These are phyloP conservation scores for Candolleomyces aberdarensis DNA, from an alignment of 768 basidiomycete species.

Conservation along the genomic window DNA sequence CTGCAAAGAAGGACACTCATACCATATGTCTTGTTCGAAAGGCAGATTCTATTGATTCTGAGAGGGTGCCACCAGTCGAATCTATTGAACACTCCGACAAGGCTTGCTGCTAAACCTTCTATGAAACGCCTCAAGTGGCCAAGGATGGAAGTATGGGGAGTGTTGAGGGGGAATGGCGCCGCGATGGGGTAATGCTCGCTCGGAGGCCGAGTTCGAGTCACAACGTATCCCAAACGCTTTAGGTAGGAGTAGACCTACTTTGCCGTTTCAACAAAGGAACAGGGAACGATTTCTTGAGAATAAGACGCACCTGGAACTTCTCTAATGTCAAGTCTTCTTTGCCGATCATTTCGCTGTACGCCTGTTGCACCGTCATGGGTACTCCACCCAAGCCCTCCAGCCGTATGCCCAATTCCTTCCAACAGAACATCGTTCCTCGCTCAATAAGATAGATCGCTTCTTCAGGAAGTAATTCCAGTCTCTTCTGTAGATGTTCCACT, in stretches of 20 bases:
- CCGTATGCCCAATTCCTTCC: conserved; percentile 47
- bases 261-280: neutral
- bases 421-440: conserved; percentile 84
- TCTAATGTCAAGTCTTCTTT: conserved; percentile 75
- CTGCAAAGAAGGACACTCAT: conserved; percentile 11
- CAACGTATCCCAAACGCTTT: conserved; percentile 85
- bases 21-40: conserved; percentile 54
- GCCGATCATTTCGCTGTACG: conserved; percentile 82
- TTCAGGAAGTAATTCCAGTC: conserved; percentile 88
- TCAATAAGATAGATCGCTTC: conserved; percentile 94
- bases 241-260: conserved; percentile 87
- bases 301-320: conserved; percentile 70
- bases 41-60: conserved; percentile 43
- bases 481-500: conserved; percentile 50
- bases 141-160: conserved; percentile 26
- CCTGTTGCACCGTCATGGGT: conserved; percentile 92
- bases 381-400: conserved; percentile 47
- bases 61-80: conserved; percentile 70
- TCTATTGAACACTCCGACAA: conserved; percentile 26
- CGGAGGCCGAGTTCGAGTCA: conserved; percentile 72
- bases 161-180: conserved; percentile 26
- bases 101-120: conserved; percentile 27
- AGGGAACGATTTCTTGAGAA: neutral
- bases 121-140: conserved; percentile 32
- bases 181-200: conserved; percentile 51